phyloP scores from a whole-genome alignment of 2,329 filamentous ascomycete species.

The Curvularia verruculosa region DNA sequence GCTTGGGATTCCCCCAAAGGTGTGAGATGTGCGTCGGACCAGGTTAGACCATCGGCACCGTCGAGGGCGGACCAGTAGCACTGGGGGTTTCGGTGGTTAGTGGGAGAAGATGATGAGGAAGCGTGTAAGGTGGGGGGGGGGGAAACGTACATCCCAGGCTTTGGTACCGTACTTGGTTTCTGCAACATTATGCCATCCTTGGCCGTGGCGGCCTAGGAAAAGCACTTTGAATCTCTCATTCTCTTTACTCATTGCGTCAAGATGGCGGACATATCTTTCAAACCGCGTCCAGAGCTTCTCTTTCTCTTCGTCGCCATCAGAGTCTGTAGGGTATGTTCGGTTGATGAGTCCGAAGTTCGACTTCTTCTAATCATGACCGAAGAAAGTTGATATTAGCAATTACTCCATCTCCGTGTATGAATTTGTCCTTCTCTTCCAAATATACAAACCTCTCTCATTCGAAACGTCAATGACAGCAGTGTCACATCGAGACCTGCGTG shows the following conservation, averaged over 20 bases:
- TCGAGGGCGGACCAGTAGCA: constrained; percentile 69
- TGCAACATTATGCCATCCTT: constrained; percentile 70
- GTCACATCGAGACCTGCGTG: background rate
- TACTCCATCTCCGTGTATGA: background rate
- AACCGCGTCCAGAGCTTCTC: constrained; percentile 66
- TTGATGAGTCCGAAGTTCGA: constrained; percentile 71
- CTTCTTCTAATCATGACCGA: constrained; percentile 1
- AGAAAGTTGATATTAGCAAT: background rate
- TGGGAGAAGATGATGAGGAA: background rate
- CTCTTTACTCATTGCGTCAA: constrained; percentile 56
- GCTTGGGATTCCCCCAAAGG: constrained; percentile 64
- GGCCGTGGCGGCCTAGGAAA: constrained; percentile 71
- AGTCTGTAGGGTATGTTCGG: constrained; percentile 60
- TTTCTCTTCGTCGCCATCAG: constrained; percentile 43
- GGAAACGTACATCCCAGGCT: constrained; percentile 66
- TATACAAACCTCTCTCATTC: background rate
- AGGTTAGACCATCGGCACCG: constrained; percentile 66
- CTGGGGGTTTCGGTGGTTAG: constrained; percentile 34
- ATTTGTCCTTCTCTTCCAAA: background rate
- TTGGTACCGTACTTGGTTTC: constrained; percentile 71
- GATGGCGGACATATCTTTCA: constrained; percentile 58
- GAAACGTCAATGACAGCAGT: background rate
- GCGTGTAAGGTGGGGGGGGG: background rate
- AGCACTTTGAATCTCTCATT: constrained; percentile 68
- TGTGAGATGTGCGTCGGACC: constrained; percentile 69